Conservation (phyloP, 2,329 filamentous ascomycete genomes). For the Nemania sp. region DNA sequence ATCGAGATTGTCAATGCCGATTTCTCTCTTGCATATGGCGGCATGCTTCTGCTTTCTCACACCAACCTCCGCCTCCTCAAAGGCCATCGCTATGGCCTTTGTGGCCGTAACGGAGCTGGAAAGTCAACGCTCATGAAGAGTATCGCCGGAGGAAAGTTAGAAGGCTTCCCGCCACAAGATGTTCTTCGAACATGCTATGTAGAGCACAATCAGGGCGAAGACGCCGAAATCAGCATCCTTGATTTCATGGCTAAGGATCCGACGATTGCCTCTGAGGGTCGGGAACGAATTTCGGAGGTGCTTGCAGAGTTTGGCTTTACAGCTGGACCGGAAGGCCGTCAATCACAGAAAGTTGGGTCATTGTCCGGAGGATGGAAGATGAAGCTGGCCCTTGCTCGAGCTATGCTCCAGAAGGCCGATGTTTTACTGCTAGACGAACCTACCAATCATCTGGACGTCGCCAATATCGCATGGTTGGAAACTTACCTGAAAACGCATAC, state of each 20-base stretch:
- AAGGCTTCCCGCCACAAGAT: constrained; percentile 93
- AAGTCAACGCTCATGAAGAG: constrained; percentile 99
- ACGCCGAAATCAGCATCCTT: constrained; percentile 93
- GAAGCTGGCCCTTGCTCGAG: constrained; percentile 94
- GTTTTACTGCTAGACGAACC: constrained; percentile 96
- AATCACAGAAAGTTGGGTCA: constrained; percentile 88
- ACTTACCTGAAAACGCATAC: constrained; percentile 95
- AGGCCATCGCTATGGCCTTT: constrained; percentile 95
- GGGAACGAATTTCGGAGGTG: constrained; percentile 80
- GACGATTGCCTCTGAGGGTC: constrained; percentile 76
- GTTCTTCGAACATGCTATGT: constrained; percentile 96
- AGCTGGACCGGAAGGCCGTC: constrained; percentile 82
- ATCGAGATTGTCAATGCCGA: constrained; percentile 96
- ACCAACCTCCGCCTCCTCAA: constrained; percentile 94
- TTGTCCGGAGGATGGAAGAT: constrained; percentile 99
- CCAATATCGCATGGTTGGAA: constrained; percentile 94
- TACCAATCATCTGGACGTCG: constrained; percentile 96
- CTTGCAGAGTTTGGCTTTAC: constrained; percentile 94
- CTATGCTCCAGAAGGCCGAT: constrained; percentile 97
- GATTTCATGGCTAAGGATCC: constrained; percentile 92
- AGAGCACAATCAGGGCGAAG: constrained; percentile 98
- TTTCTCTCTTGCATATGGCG: constrained; percentile 96
- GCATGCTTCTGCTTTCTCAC: constrained; percentile 94
- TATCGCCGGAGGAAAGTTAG: constrained; percentile 93
- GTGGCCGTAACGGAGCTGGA: constrained; percentile 93